Evolutionary conservation across 495 filamentous ascomycete species (phyloP), one percentile per base, ranked within the genome.

Genomic region (Aspergillus saccharolyticus): DNA sequence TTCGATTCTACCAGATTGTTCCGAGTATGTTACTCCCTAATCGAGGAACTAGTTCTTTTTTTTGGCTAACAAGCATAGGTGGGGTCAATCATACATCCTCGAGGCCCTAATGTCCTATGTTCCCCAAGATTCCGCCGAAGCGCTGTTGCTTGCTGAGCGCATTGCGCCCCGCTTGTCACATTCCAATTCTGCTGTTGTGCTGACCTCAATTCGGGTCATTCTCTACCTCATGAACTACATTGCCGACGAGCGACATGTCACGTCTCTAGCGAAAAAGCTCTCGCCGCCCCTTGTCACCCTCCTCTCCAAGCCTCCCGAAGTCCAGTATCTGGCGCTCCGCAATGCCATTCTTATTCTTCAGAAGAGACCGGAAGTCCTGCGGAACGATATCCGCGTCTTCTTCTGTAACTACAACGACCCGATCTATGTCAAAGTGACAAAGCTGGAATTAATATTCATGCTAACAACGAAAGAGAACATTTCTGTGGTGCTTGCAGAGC

Each of bases 401-500:
- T 98, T 98, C 74, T 99, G 94, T 82, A 99, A 99, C 80, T 99
- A 99, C 76, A 99, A 99, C 63, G 94, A 99, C 66, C 94, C 95
- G 0, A 97, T 97, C 55, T 99, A 99, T 66, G 94, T 99, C 75
- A 99, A 99, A 72, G 94, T 99, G 61, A 97, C 95, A 14, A 99
- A 99, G 72, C 81, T 99, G 51, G 94, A 99, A 70, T 79, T 99
- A 56, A 97, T 99, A 65, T 97, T 97, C 76, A 99, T 97, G 94
- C 81, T 99, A 52, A 95, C 94, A 14, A 96, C 85, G 20, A 91
- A 97, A 70, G 89, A 89, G 60, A 99, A 99, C 70, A 97, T 99
- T 59, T 86, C 89, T 30, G 89, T 97, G 63, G 95, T 99, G 2
- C 70, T 99, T 49, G 94, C 95, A 30, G 94, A 99, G 68, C 74